These are phyloP conservation scores for Pseudoturritis turrita DNA, from an alignment of 345 rosid genomes.

Conservation along the genomic window DNA sequence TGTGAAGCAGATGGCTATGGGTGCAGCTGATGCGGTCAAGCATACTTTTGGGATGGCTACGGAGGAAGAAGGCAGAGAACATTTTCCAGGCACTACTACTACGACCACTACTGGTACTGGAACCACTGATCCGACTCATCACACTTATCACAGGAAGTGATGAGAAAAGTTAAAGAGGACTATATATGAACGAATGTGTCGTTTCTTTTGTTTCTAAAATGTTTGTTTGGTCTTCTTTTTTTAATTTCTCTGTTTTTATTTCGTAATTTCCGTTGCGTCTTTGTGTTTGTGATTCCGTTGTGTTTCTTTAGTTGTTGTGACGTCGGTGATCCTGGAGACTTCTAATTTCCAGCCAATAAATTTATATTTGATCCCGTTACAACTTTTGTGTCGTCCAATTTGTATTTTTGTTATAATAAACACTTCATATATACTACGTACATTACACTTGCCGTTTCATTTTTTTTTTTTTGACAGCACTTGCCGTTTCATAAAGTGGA, in stretches of 20 bases:
- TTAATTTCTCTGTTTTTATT: not conserved
- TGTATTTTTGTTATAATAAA: not conserved
- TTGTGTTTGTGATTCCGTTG: not conserved
- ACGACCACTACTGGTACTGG: slow-evolving; percentile 16
- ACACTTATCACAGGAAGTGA: slow-evolving; percentile 31
- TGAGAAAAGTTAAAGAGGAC: not conserved
- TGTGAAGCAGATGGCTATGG: slow-evolving; percentile 52
- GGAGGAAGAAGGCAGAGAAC: slow-evolving; percentile 21
- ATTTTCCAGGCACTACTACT: slow-evolving; percentile 3
- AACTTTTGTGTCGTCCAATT: not conserved
- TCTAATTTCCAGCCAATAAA: slow-evolving; percentile 24
- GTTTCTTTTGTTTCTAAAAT: not conserved
- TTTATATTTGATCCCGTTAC: slow-evolving; percentile 7
- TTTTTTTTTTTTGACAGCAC: too few species aligned
- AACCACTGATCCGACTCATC: slow-evolving; percentile 20
- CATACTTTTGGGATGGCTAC: slow-evolving; percentile 46
- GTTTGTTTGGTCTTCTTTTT: slow-evolving; percentile 6
- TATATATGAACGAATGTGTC: not conserved
- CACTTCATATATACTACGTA: not conserved
- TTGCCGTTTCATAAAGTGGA: too few species aligned
- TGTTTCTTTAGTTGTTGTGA: not conserved
- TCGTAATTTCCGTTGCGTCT: not conserved
- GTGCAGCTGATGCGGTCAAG: slow-evolving; percentile 56
- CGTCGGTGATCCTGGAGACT: slow-evolving; percentile 29
- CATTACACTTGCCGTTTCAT: not conserved